Conservation (phyloP, 306 rosid species). For the Leucaena leucocephala region DNA sequence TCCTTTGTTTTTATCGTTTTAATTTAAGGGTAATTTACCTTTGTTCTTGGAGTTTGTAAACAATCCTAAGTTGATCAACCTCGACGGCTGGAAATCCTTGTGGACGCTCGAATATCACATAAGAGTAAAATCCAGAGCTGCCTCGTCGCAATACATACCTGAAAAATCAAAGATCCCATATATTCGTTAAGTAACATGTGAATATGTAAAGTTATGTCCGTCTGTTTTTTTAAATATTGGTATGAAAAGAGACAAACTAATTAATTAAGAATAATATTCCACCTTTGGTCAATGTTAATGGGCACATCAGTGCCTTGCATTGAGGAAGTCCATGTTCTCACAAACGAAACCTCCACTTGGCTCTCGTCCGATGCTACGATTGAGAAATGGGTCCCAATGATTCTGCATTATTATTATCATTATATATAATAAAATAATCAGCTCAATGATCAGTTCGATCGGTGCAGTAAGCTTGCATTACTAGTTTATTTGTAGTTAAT, state of each 20-base stretch:
- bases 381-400: constrained; percentile 49
- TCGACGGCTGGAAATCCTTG: constrained; percentile 56
- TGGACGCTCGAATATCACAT: constrained; percentile 65
- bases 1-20: neutral
- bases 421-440: neutral
- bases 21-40: constrained; percentile 46
- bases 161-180: neutral
- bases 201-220: neutral
- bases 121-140: constrained; percentile 69
- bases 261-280: neutral
- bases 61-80: constrained; percentile 63
- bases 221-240: neutral
- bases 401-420: constrained; percentile 41
- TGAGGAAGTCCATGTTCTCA: constrained; percentile 51
- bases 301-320: constrained; percentile 43
- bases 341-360: constrained; percentile 64
- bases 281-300: constrained; percentile 79
- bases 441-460: neutral
- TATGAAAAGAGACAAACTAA: neutral
- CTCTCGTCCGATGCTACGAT: constrained; percentile 42
- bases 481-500: too few species aligned
- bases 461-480: neutral
- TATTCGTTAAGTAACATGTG: neutral
- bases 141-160: constrained; percentile 68
- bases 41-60: constrained; percentile 55